Percentiles rank a stretch among this genome's conserved stretches.
Evolutionary conservation across 257 asterid genomes (phyloP).

Genomic region (Jaltomata sinuosa): DNA sequence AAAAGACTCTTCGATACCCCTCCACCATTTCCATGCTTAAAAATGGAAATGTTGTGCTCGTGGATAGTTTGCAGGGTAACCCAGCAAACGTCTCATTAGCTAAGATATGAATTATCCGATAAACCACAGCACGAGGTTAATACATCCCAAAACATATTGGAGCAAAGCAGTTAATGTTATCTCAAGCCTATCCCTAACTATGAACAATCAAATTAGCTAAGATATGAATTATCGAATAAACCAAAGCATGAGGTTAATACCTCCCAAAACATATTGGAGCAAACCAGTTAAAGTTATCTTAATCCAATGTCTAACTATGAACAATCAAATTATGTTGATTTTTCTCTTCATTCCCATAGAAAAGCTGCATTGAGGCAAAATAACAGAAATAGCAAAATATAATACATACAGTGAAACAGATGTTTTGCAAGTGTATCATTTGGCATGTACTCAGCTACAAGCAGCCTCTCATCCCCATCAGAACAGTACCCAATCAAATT

Average conservation of each 20-base stretch:
- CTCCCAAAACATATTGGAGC: background rate
- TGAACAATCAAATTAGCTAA: no score
- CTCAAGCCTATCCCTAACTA: background rate
- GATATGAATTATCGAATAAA: background rate
- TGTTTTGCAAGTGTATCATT: conserved; percentile 97
- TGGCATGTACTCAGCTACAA: conserved; percentile 93
- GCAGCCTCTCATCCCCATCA: conserved; percentile 95
- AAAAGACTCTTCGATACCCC: background rate
- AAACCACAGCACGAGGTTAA: background rate
- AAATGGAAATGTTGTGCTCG: background rate
- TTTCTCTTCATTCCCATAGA: background rate
- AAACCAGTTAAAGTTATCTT: background rate
- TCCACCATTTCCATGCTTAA: background rate
- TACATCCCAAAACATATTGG: background rate
- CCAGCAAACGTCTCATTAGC: background rate
- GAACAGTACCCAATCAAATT: conserved; percentile 96
- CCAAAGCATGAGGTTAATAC: background rate
- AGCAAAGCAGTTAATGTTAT: background rate
- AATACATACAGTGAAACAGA: conserved; percentile 91
- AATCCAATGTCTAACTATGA: background rate
- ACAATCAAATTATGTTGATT: background rate
- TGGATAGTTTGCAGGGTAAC: background rate
- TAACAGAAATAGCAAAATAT: background rate
- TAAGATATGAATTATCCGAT: background rate
- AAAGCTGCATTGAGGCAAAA: background rate